A percentile compares a stretch with the other conserved stretches of the same genome.
phyloP scores from a whole-genome alignment of 441 rosid species.

The Corymbia calophylla region DNA sequence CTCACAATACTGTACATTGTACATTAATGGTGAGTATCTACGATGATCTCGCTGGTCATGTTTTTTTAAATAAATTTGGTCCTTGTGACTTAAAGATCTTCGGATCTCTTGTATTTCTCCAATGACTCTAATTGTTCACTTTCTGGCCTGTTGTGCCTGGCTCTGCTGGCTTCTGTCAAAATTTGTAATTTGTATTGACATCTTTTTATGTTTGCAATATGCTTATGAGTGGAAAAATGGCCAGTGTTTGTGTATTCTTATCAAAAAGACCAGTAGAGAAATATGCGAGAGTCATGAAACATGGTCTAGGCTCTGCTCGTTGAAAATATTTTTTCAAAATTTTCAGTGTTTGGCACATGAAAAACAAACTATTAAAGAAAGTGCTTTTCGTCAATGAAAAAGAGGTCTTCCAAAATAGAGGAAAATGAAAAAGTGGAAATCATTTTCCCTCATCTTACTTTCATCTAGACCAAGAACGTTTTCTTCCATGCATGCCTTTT shows the following conservation, averaged over 20 bases:
- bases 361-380: background rate
- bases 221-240: background rate
- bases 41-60: background rate
- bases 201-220: background rate
- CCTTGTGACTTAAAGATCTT: background rate
- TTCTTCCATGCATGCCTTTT: background rate
- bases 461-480: background rate
- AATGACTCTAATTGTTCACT: background rate
- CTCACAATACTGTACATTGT: background rate
- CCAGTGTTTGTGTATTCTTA: background rate
- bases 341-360: background rate
- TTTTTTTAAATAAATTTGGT: background rate
- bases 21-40: background rate
- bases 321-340: background rate
- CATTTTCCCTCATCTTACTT: background rate
- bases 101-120: background rate
- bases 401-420: background rate
- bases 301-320: background rate
- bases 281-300: background rate
- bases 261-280: background rate
- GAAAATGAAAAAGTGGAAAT: background rate
- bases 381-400: background rate
- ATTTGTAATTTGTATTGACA: background rate
- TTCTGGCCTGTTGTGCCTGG: background rate
- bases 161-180: background rate